Evolutionary conservation across 441 rosid genomes (phyloP).

Genomic region (Arabidopsis hybrid): DNA sequence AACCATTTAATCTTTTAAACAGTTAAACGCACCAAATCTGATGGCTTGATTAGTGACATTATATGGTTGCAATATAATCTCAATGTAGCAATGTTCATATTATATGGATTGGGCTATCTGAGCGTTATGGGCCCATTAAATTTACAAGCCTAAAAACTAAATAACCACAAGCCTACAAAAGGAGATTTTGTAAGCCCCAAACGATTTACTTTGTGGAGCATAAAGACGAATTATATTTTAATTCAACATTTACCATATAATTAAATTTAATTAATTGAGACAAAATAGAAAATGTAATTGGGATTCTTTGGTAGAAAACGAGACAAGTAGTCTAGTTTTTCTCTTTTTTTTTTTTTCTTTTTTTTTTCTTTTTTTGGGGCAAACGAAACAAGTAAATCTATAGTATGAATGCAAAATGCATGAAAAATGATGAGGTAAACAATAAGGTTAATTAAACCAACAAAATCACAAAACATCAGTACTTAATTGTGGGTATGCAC

Average conservation of each 20-base stretch:
- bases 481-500: background rate
- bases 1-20: no score
- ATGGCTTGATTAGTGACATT: background rate
- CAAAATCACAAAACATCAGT: no score
- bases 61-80: background rate
- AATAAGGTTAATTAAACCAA: no score
- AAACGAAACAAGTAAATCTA: no score
- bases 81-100: background rate
- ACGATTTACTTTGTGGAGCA: background rate
- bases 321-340: no score
- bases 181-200: slow-evolving; percentile 3
- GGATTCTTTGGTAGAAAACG: background rate
- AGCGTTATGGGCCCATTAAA: background rate
- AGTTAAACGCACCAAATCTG: background rate
- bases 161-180: background rate
- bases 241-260: background rate
- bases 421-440: no score
- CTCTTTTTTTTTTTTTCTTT: no score
- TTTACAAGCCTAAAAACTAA: background rate
- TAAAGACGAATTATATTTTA: background rate
- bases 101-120: slow-evolving; percentile 9
- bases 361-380: no score
- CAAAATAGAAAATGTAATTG: background rate
- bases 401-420: background rate
- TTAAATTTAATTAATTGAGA: no score